These are phyloP conservation scores for Potentilla sterilis DNA, from an alignment of 306 rosid species.

Conservation along the genomic window DNA sequence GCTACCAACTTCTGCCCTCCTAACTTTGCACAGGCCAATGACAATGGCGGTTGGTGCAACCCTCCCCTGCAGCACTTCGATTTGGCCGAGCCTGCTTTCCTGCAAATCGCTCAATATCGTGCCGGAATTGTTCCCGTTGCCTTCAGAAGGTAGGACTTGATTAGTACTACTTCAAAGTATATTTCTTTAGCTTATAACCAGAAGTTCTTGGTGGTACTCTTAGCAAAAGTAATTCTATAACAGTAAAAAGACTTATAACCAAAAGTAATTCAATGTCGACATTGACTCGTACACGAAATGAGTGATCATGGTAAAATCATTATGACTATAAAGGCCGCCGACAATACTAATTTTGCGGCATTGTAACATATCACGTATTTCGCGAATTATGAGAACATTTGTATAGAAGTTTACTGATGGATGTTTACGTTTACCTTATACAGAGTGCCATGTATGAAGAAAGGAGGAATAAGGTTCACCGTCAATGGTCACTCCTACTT, in stretches of 20 bases:
- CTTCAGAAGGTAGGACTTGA: slow-evolving; percentile 58
- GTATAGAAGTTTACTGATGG: not conserved
- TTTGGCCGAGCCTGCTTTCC: slow-evolving; percentile 87
- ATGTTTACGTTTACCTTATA: slow-evolving; percentile 8
- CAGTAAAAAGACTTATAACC: too few species aligned
- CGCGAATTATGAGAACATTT: not conserved
- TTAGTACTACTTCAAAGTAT: not conserved
- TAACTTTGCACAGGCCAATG: slow-evolving; percentile 58
- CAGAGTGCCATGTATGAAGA: slow-evolving; percentile 78
- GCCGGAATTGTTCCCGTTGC: slow-evolving; percentile 91
- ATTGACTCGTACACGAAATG: too few species aligned
- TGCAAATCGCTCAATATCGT: slow-evolving; percentile 80
- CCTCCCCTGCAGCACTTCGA: slow-evolving; percentile 92
- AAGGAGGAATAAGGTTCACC: slow-evolving; percentile 91
- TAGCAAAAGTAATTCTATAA: not conserved
- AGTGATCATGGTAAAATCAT: too few species aligned
- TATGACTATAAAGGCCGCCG: too few species aligned
- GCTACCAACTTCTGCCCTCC: slow-evolving; percentile 96
- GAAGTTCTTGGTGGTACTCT: not conserved
- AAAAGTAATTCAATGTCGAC: too few species aligned
- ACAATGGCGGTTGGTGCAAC: slow-evolving; percentile 97
- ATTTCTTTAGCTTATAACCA: not conserved
- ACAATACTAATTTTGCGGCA: too few species aligned
- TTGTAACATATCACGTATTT: not conserved
- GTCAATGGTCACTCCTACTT: slow-evolving; percentile 91